A percentile compares a stretch with the other conserved stretches of the same genome.
phyloP scores from a whole-genome alignment of 352 stramenopile species.

The Pythium grandisporangium region DNA sequence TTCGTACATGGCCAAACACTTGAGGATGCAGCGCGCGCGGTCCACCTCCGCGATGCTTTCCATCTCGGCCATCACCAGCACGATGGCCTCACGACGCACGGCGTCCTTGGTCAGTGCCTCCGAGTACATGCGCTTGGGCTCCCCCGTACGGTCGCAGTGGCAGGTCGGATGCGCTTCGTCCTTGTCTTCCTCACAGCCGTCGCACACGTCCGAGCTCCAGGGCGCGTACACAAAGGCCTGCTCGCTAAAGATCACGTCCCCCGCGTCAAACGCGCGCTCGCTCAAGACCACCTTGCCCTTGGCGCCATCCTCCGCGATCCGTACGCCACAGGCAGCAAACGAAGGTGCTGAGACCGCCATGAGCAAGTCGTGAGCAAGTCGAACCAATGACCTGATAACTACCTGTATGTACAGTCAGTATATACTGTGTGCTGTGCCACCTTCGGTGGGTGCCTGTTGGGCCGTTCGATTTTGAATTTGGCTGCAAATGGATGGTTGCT shows the following conservation, averaged over 20 bases:
- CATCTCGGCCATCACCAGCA: constrained; percentile 40
- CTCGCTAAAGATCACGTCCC: constrained; percentile 70
- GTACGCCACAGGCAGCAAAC: constrained; percentile 45
- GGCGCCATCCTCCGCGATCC: constrained; percentile 29
- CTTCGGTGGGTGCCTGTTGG: no score
- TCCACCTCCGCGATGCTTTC: constrained; percentile 65
- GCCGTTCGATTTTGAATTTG: no score
- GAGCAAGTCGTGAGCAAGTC: no score
- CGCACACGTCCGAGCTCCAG: constrained; percentile 60
- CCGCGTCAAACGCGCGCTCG: constrained; percentile 37
- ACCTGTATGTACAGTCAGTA: no score
- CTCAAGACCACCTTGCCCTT: constrained; percentile 61
- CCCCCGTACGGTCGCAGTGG: constrained; percentile 20
- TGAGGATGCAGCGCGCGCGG: constrained; percentile 58
- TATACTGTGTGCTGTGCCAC: no score
- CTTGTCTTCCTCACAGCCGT: constrained; percentile 33
- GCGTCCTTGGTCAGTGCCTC: constrained; percentile 26
- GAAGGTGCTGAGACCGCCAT: constrained; percentile 35
- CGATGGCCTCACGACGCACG: constrained; percentile 35
- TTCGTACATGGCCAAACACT: constrained; percentile 54
- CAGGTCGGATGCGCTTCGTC: constrained; percentile 9
- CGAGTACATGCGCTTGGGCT: constrained; percentile 30
- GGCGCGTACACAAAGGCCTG: constrained; percentile 59
- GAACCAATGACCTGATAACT: no score
- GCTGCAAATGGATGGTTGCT: no score